Evolutionary conservation across 129 eudicot species (phyloP).

Genomic region (Dittrichia graveolens): DNA sequence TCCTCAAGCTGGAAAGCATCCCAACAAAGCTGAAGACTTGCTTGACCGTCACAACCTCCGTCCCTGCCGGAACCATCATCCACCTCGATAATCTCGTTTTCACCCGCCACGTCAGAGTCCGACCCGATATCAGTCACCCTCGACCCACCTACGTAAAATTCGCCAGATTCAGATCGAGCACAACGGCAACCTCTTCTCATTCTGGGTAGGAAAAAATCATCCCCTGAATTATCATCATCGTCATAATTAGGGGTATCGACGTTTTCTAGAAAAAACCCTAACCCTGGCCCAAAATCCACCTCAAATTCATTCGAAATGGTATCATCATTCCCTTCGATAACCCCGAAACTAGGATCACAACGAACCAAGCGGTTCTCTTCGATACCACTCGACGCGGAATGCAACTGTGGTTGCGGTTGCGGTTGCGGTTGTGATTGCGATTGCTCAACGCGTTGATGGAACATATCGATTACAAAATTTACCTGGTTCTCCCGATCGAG

Average conservation of each 20-base stretch:
- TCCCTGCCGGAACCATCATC: background rate
- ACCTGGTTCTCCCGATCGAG: constrained; percentile 44
- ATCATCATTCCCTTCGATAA: constrained; percentile 36
- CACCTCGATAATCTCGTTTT: constrained; percentile 9
- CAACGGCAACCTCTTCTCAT: constrained; percentile 20
- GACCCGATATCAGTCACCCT: constrained; percentile 30
- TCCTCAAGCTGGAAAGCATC: constrained; percentile 53
- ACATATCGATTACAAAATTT: constrained; percentile 46
- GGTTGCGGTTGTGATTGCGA: constrained; percentile 46
- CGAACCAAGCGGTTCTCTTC: background rate
- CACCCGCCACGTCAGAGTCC: constrained; percentile 30
- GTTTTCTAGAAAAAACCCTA: constrained; percentile 27
- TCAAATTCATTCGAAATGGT: constrained; percentile 34
- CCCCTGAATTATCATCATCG: constrained; percentile 25
- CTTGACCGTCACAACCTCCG: constrained; percentile 27
- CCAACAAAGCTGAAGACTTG: constrained; percentile 48
- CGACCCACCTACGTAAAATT: constrained; percentile 35
- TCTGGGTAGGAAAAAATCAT: constrained; percentile 41
- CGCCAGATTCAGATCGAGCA: constrained; percentile 31
- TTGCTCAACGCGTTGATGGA: constrained; percentile 52
- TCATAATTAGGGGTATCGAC: constrained; percentile 15
- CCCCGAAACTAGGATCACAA: constrained; percentile 27
- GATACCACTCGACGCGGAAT: background rate
- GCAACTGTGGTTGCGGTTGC: background rate
- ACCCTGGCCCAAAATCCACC: constrained; percentile 44